Conservation (phyloP, 2,329 filamentous ascomycete species). For the Penicillium nordicum region DNA sequence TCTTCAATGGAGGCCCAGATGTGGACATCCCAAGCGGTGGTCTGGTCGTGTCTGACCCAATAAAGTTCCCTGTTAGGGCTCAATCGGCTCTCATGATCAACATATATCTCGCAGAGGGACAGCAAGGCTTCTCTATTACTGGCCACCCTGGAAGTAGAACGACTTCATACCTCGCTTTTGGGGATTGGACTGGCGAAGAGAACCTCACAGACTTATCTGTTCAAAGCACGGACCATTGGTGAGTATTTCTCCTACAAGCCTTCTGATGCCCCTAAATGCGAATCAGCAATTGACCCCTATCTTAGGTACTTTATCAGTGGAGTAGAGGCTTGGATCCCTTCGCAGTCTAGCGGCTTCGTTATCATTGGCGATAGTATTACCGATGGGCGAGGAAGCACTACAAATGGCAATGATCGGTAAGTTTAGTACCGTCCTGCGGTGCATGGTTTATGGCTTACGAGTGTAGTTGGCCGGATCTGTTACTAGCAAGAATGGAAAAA, state of each 20-base stretch:
- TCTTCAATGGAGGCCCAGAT: slow-evolving; percentile 54
- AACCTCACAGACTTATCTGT: slow-evolving; percentile 44
- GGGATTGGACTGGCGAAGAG: slow-evolving; percentile 53
- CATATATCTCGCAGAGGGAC: slow-evolving; percentile 57
- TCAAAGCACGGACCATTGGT: slow-evolving; percentile 45
- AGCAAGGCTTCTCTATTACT: slow-evolving; percentile 57
- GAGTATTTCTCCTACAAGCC: not conserved
- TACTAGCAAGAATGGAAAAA: slow-evolving; percentile 52
- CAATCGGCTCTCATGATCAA: slow-evolving; percentile 56
- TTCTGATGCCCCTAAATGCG: not conserved
- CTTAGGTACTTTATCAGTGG: slow-evolving; percentile 58
- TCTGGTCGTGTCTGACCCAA: slow-evolving; percentile 59
- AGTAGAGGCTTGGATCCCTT: slow-evolving; percentile 54
- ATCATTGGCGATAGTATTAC: slow-evolving; percentile 65
- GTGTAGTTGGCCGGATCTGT: slow-evolving; percentile 55
- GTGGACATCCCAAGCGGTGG: slow-evolving; percentile 55
- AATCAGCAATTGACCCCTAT: slow-evolving; percentile 21
- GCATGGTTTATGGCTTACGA: not conserved
- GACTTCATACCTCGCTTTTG: slow-evolving; percentile 57
- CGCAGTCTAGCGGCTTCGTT: slow-evolving; percentile 45
- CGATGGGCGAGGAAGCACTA: slow-evolving; percentile 60
- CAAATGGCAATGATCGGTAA: slow-evolving; percentile 56
- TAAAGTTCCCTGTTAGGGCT: slow-evolving; percentile 52
- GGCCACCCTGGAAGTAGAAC: slow-evolving; percentile 64
- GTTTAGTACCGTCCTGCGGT: not conserved